A percentile compares a stretch with the other conserved stretches of the same genome.
Evolutionary conservation across 768 basidiomycete species (phyloP).

Genomic region (Boletus subcaerulescens): DNA sequence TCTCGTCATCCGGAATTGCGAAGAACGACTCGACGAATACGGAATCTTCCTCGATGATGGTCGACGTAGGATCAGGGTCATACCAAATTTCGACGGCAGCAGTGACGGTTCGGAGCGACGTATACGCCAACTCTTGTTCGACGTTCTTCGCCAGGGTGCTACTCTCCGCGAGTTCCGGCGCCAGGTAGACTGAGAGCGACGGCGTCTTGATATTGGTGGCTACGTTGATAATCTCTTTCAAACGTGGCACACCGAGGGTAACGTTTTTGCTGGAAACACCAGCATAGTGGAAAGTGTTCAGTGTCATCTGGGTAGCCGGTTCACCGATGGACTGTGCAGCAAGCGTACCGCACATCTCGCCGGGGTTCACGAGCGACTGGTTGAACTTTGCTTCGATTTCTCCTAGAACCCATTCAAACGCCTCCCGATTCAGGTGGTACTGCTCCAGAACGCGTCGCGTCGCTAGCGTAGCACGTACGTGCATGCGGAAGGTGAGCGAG

Average conservation of each 20-base stretch:
- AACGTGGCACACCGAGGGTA: conserved; percentile 96
- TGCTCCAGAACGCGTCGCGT: conserved; percentile 84
- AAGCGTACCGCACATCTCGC: conserved; percentile 98
- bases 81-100: conserved; percentile 97
- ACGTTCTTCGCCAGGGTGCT: conserved; percentile 77
- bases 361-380: conserved; percentile 85
- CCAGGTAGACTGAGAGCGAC: conserved; percentile 88
- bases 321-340: conserved; percentile 99
- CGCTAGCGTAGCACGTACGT: conserved; percentile 86
- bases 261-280: conserved; percentile 99
- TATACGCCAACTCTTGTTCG: conserved; percentile 90
- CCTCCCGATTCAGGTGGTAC: conserved; percentile 84
- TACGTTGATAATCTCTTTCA: conserved; percentile 99
- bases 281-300: conserved; percentile 99
- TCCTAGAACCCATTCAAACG: conserved; percentile 95
- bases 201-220: conserved; percentile 99
- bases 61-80: conserved; percentile 87
- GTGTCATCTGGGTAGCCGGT: conserved; percentile 98
- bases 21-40: conserved; percentile 99
- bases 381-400: conserved; percentile 98
- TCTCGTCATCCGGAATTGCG: conserved; percentile 96
- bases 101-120: conserved; percentile 90
- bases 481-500: conserved; percentile 90
- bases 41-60: conserved; percentile 93
- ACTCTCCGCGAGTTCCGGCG: conserved; percentile 63